Conservation (phyloP, 345 rosid genomes). For the Eucalyptus albens region DNA sequence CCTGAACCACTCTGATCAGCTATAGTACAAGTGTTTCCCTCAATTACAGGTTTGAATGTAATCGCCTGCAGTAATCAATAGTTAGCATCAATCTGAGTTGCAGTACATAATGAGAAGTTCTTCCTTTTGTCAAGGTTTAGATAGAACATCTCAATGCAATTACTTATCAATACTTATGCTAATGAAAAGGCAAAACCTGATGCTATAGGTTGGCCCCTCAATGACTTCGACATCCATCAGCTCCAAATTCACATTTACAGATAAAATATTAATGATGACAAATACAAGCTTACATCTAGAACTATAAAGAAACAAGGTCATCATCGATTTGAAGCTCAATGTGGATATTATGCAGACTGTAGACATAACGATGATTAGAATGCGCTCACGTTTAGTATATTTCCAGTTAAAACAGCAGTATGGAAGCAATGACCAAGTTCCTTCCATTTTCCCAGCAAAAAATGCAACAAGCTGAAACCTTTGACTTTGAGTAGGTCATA, state of each 20-base stretch:
- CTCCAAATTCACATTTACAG: not conserved
- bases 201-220: not conserved
- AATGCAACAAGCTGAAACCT: no score
- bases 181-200: not conserved
- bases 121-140: not conserved
- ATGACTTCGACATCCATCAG: not conserved
- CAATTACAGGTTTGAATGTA: slow-evolving; percentile 58
- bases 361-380: not conserved
- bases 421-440: no score
- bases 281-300: not conserved
- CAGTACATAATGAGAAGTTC: not conserved
- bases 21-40: slow-evolving; percentile 69
- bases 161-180: not conserved
- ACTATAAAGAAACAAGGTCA: not conserved
- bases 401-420: no score
- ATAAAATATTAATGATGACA: not conserved
- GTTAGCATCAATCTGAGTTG: not conserved
- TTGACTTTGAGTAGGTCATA: no score
- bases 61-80: slow-evolving; percentile 46
- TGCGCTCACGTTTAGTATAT: not conserved
- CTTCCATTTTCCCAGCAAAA: no score
- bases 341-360: not conserved
- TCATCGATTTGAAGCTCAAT: not conserved
- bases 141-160: not conserved
- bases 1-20: slow-evolving; percentile 97